Evolutionary conservation across 768 basidiomycete species (phyloP), one percentile per base, ranked within the genome.

Genomic region (Lactifluus volemus): DNA sequence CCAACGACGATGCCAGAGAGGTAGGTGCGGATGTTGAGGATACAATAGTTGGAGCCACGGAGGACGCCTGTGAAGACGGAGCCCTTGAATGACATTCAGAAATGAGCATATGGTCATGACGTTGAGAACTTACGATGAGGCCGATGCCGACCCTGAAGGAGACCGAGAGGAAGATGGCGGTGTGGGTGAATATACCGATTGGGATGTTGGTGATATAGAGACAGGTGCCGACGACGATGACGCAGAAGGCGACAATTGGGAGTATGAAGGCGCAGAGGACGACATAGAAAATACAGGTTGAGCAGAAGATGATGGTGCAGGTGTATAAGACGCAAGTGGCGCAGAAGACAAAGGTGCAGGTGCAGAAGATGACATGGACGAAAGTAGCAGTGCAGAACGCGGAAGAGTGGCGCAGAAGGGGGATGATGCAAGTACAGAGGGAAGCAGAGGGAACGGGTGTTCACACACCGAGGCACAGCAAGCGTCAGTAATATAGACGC

Each of bases 91-190:
- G 10, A n/a, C 7, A 52, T 41, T n/a, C 36, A n/a, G 17, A 55
- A 25, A 6, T 61, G 19, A 57, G 50, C 14, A 17, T n/a, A 61
- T n/a, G n/a, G 48, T 5, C 5, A 38, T 8, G 39, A 39, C 25
- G 36, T 4, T 32, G 25, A 25, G n/a, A n/a, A 57, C 60, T 61
- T 17, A 61, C 60, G 45, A 11, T 8, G 41, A 12, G 38, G 34
- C 14, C 12, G 65, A 48, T 21, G 71, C 58, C 9, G 72, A 68
- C 12, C 61, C 60, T 30, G 65, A 61, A 25, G 67, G 54, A 3
- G 59, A 44, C 53, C 65, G 67, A n/a, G 70, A 63, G 29, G 67
- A 21, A 11, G 67, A 41, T 10, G 66, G 3, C 19, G 19, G 5
- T 2, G 44, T 3, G 4, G 39, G 17, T 19, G 52, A 32, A 11